Evolutionary conservation across 208 protist species (phyloP), one percentile per base, ranked within the genome.

Genomic region (Trichomonas vaginalis): DNA sequence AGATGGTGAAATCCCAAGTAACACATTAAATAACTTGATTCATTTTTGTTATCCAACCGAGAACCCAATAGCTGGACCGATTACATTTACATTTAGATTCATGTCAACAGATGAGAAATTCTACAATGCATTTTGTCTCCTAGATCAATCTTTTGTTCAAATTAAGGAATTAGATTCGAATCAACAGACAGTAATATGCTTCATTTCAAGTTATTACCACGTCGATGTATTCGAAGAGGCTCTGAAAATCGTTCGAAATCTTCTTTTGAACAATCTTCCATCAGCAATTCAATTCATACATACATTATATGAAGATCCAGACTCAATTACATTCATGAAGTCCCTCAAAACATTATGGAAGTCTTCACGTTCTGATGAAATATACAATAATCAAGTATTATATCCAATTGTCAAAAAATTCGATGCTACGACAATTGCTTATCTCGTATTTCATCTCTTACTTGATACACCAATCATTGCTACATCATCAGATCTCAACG

Each of bases 111-210:
- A 92, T 51, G 45, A 40, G 6, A 92, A 56, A 3, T 92, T 92
- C 56, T 92, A 92, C 45, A 92, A 92, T 92, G 86, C 46, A 48
- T 92, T 92, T 51, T 92, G 86, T 39, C 86, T 92, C 6, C 6
- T 92, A 27, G 86, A 92, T 39, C 86, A 48, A 35, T 42, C 79
- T 9, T 86, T 37, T 45, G 37, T 86, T 42, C 79, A 86, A 86
- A 6, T 86, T 9, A 86, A 86, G 35, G 86, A 92, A 2, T 45
- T 92, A 45, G 42, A 51, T 51, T n/a, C 12, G 37, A 47, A 48
- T 39, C 6, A 92, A 39, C 86, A 92, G 39, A 15, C 9, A 48
- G 17, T 92, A 8, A 51, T 92, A 39, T 92, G 86, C 37, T 51
- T 92, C 42, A 51, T 92, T 51, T 45, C 86, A 17, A 40, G 39